Evolutionary conservation across 768 basidiomycete genomes (phyloP).

Genomic region (Suillus luteus): DNA sequence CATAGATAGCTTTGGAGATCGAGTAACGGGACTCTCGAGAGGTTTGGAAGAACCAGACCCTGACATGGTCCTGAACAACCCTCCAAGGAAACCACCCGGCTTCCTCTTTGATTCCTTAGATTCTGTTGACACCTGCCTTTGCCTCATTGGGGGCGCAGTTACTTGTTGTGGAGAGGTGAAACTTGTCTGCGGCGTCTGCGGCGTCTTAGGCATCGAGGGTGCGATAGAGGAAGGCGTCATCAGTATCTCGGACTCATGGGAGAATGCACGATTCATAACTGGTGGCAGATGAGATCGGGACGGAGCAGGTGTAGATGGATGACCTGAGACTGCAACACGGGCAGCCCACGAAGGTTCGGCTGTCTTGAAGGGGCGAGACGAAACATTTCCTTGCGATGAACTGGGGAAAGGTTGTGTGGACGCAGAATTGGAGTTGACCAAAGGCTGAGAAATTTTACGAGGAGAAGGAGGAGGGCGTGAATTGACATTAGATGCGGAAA

Average conservation of each 20-base stretch:
- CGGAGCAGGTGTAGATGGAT: constrained; percentile 35
- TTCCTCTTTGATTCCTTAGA: constrained; percentile 38
- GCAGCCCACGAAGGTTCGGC: constrained; percentile 18
- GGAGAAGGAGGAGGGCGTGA: constrained; percentile 28
- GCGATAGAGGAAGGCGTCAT: constrained; percentile 69
- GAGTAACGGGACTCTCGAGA: constrained; percentile 24
- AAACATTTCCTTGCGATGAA: constrained; percentile 13
- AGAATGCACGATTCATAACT: constrained; percentile 37
- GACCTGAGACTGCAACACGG: constrained; percentile 33
- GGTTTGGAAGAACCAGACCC: constrained; percentile 34
- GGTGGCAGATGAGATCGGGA: constrained; percentile 25
- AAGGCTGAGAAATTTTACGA: constrained; percentile 32
- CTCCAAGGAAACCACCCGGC: constrained; percentile 28
- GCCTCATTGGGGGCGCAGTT: constrained; percentile 21
- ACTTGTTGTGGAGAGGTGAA: constrained; percentile 10
- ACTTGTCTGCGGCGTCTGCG: constrained; percentile 29
- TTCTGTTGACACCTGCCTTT: constrained; percentile 31
- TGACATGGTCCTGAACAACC: constrained; percentile 34
- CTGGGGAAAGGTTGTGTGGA: constrained; percentile 34
- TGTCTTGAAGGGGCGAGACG: not conserved
- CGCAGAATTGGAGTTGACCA: constrained; percentile 22
- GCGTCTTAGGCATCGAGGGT: constrained; percentile 39
- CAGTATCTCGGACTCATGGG: constrained; percentile 55
- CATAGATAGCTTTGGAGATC: constrained; percentile 23
- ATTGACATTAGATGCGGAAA: constrained; percentile 14